Evolutionary conservation across 495 filamentous ascomycete species (phyloP).

Genomic region (Daldinia bambusicola): DNA sequence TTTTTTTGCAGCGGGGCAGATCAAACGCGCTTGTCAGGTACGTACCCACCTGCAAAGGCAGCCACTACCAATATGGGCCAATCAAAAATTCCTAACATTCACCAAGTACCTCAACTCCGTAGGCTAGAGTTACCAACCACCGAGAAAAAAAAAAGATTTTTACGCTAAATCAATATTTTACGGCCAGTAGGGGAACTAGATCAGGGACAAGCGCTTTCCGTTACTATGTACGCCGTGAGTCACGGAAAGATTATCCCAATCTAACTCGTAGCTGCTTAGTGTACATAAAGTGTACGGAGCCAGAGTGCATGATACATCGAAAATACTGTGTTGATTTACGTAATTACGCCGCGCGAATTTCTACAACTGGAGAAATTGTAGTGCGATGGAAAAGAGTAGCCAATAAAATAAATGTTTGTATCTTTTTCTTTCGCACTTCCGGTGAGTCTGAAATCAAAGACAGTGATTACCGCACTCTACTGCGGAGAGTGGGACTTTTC

Average conservation of each 20-base stretch:
- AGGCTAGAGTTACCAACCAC: constrained; percentile 7
- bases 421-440: neutral
- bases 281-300: too few relatives aligned
- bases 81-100: neutral
- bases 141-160: neutral
- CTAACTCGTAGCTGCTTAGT: too few relatives aligned
- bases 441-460: neutral
- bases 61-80: neutral
- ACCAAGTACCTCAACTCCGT: neutral
- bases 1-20: constrained; percentile 10
- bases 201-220: neutral
- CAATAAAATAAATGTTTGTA: neutral
- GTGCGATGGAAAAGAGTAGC: neutral
- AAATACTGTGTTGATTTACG: too few relatives aligned
- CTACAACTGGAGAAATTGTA: too few relatives aligned
- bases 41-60: neutral
- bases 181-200: neutral
- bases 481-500: neutral
- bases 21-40: neutral
- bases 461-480: neutral
- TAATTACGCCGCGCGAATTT: neutral
- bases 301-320: too few relatives aligned
- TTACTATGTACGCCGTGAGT: neutral
- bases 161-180: neutral
- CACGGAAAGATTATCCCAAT: neutral